Evolutionary conservation across 257 asterid genomes (phyloP), one percentile per base, ranked within the genome.

Genomic region (Lycium ferocissimum): DNA sequence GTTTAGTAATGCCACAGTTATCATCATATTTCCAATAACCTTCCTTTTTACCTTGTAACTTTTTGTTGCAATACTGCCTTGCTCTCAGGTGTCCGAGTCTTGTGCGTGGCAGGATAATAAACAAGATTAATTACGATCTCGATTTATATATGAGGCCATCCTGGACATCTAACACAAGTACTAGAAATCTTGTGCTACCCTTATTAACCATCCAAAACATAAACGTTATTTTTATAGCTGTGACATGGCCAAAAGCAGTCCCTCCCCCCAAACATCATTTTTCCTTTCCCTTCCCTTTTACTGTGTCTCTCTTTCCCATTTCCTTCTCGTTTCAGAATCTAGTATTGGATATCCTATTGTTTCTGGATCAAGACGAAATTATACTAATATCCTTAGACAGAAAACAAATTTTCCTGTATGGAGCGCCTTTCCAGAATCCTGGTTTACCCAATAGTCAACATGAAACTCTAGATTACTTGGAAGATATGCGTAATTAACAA

Each of bases 341-440:
- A 37, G 59, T 13, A 20, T 12, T 20, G 81, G 62, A 75, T 13
- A 49, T 26, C 62, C 40, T 45, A 53, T 75, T 75, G 81, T 3
- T 47, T 75, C 18, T 22, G 45, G 61, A 13, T 49, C 81, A 75
- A 49, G 49, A 75, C 22, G 3, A 7, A 22, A 75, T 49, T 49
- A 75, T 75, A 75, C 20, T 49, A 22, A 49, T 51, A 76, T 76
- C 22, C 62, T 51, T 51, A 22, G 12, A 51, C 81, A 49, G 61
- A 12, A 75, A 49, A 75, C 20, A 49, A 20, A 11, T 14, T 75
- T 75, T 49, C 81, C 81, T 20, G 40, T 22, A 75, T 47, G 43
- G 81, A n/a, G 33, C 38, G 22, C 38, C 62, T 75, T 47, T 22
- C 43, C 61, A 49, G 43, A 75, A 49, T 75, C 81, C 81, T 75